Conservation (phyloP, 805 yeast species). For the Metschnikowia borealis region DNA sequence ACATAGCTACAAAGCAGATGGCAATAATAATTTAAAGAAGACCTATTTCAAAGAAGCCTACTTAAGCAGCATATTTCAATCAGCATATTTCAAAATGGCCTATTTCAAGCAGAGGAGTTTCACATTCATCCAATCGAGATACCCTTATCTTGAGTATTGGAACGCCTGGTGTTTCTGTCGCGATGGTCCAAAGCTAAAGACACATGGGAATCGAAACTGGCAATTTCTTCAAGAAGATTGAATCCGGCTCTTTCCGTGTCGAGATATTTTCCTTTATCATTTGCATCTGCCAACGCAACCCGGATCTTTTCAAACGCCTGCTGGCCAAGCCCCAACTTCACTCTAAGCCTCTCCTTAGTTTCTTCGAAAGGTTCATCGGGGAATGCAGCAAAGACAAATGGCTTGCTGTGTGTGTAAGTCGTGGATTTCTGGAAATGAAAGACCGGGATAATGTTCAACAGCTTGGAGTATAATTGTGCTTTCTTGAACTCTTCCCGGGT, state of each 20-base stretch:
- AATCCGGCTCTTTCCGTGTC: constrained; percentile 50
- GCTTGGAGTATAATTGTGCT: constrained; percentile 24
- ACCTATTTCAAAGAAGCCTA: too few species aligned
- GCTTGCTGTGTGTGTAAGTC: constrained; percentile 70
- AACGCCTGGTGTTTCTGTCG: constrained; percentile 58
- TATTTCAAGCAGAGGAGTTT: neutral
- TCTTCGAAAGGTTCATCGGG: constrained; percentile 62
- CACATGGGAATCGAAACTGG: constrained; percentile 38
- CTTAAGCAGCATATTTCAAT: too few species aligned
- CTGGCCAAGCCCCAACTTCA: constrained; percentile 68
- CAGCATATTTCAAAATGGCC: neutral
- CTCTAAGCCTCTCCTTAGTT: constrained; percentile 64
- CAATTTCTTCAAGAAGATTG: constrained; percentile 52
- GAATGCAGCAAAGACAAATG: constrained; percentile 71
- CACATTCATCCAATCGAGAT: constrained; percentile 33
- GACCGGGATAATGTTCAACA: constrained; percentile 53
- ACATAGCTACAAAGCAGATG: too few species aligned
- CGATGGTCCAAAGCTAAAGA: constrained; percentile 83
- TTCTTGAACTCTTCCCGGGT: constrained; percentile 14
- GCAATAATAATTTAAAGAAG: too few species aligned
- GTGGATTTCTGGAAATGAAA: constrained; percentile 74
- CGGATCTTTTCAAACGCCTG: constrained; percentile 76
- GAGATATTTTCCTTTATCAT: constrained; percentile 41
- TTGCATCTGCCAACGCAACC: constrained; percentile 50
- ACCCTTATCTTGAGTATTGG: constrained; percentile 37